Evolutionary conservation across 2,329 filamentous ascomycete species (phyloP), one percentile per base, ranked within the genome.

Genomic region (Paecilomyces fulvus): DNA sequence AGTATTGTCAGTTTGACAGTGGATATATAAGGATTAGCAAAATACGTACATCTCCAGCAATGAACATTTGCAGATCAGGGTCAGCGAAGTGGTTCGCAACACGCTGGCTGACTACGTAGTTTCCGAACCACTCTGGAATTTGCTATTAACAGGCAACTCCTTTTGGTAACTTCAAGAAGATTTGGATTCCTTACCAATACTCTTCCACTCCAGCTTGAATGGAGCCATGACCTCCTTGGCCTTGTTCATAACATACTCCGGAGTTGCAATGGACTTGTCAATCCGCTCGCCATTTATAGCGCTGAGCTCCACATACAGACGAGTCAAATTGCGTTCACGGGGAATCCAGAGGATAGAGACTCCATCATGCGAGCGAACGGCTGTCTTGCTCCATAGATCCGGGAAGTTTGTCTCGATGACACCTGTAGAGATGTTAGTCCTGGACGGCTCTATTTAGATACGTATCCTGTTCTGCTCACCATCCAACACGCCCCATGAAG

Each of bases 321-420:
- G 81, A 0, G 86, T 89, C 80, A 89, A 83, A 64, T 87, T 87
- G 48, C 85, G 78, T 69, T 90, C 87, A 43, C 87, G 81, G 3
- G 87, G 87, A 54, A 89, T 86, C 68, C 88, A 86, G n/a, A 90
- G 77, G 50, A 89, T 83, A 0, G 86, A 87, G 2, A 87, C 87
- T 49, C 83, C 78, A 57, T 82, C 78, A 59, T 88, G 82, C 2
- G 83, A 86, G 61, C 86, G 85, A 7, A 89, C 79, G 0, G 87
- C 80, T 0, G 85, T 85, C 72, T 89, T 89, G 68, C 83, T 87
- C 85, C 86, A 89, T 52, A 89, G 81, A 64, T 89, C 86, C 1
- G 87, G 87, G 62, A 90, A 89, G 66, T 89, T 80, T 7, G 86
- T 89, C 49, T 86, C 82, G 9, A 89, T 71, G 1, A 70, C 66